Conservation (phyloP, 495 filamentous ascomycete genomes). For the Oleoguttula mirabilis region DNA sequence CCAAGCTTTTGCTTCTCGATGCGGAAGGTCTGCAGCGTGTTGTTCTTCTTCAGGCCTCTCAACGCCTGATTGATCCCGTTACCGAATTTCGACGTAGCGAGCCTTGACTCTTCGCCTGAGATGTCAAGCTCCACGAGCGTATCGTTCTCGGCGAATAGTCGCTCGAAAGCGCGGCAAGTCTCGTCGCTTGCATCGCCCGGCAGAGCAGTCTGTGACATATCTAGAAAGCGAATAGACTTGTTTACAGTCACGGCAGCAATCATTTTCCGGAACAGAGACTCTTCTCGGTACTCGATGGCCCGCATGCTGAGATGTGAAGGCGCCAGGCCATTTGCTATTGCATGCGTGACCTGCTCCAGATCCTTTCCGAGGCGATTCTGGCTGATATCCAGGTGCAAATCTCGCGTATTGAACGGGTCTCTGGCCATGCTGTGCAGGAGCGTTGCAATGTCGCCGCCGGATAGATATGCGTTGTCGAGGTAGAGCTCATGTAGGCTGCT, state of each 20-base stretch:
- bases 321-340: conserved; percentile 50
- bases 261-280: conserved; percentile 61
- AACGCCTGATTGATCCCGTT: conserved; percentile 70
- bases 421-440: conserved; percentile 62
- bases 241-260: conserved; percentile 61
- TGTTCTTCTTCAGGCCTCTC: conserved; percentile 63
- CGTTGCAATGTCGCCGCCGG: conserved; percentile 61
- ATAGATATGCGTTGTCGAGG: conserved; percentile 71
- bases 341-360: conserved; percentile 55
- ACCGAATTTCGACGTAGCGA: conserved; percentile 77
- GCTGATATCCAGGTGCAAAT: conserved; percentile 67
- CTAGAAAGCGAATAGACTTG: conserved; percentile 61
- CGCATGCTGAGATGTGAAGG: conserved; percentile 67
- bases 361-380: conserved; percentile 69
- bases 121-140: conserved; percentile 71
- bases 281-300: conserved; percentile 75
- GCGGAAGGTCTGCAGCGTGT: conserved; percentile 56
- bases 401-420: conserved; percentile 40
- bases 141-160: conserved; percentile 66
- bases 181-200: conserved; percentile 64
- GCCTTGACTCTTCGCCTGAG: conserved; percentile 76
- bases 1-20: conserved; percentile 51
- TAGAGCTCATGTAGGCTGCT: conserved; percentile 52
- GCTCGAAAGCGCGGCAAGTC: conserved; percentile 59
- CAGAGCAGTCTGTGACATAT: conserved; percentile 77